These are phyloP conservation scores for Stagonosporopsis vannaccii DNA, from an alignment of 2,329 filamentous ascomycete species.

Conservation along the genomic window DNA sequence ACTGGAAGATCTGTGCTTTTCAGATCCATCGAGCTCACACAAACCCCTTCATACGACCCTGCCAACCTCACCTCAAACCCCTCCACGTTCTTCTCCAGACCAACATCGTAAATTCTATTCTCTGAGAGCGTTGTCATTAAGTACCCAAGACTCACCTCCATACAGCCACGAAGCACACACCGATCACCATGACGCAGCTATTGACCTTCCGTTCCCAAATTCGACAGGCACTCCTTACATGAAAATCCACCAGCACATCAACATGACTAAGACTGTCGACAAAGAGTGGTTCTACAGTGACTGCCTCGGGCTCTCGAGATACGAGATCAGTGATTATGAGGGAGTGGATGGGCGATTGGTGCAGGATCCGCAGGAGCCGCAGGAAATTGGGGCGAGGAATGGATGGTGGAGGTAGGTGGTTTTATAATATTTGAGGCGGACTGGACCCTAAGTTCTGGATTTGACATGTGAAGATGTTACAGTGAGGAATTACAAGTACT, in stretches of 20 bases:
- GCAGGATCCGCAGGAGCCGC: slow-evolving; percentile 3
- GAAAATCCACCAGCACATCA: slow-evolving; percentile 5
- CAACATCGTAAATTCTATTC: background rate
- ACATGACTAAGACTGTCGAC: background rate
- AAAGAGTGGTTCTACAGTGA: slow-evolving; percentile 12
- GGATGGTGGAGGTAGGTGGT: background rate
- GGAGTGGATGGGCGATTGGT: slow-evolving; percentile 16
- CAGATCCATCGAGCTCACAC: background rate
- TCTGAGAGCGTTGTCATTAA: no score
- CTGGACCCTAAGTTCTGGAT: no score
- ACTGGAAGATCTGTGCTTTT: background rate
- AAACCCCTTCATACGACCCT: background rate
- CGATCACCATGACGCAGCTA: background rate
- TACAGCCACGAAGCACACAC: background rate
- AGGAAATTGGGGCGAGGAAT: background rate
- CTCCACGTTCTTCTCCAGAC: background rate
- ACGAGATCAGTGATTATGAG: slow-evolving; percentile 18
- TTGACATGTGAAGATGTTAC: no score
- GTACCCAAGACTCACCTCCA: background rate
- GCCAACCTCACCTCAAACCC: background rate
- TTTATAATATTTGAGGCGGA: no score
- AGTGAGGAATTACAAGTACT: no score
- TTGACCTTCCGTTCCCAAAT: background rate
- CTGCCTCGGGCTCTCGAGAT: slow-evolving; percentile 21
- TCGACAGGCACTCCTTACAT: slow-evolving; percentile 10